Conservation (phyloP, 306 rosid genomes). For the Vicia faba region DNA sequence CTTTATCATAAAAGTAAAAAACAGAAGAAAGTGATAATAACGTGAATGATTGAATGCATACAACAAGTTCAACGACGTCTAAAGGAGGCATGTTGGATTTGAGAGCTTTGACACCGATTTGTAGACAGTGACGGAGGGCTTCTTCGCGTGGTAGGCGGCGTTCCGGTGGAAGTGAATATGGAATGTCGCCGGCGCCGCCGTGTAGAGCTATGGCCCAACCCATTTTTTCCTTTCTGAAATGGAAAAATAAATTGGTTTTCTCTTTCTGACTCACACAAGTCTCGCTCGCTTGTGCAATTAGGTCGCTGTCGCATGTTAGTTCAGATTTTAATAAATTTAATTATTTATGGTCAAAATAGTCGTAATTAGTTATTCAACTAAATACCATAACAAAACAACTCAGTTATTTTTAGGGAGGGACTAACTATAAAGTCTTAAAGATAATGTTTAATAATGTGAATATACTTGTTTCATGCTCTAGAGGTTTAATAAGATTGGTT, state of each 20-base stretch:
- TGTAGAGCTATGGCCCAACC: constrained; percentile 96
- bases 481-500: too few relatives aligned
- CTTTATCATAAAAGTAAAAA: not conserved
- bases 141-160: constrained; percentile 77
- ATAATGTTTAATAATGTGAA: too few relatives aligned
- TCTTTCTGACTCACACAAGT: not conserved
- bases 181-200: constrained; percentile 96
- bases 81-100: constrained; percentile 53
- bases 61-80: constrained; percentile 62
- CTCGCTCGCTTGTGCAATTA: not conserved
- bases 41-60: constrained; percentile 4
- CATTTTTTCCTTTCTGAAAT: constrained; percentile 39
- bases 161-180: constrained; percentile 56
- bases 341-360: too few relatives aligned
- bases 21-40: not conserved
- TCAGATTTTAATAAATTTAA: too few relatives aligned
- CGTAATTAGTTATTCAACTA: too few relatives aligned
- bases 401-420: too few relatives aligned
- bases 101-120: constrained; percentile 76
- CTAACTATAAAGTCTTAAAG: too few relatives aligned
- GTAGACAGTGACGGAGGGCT: constrained; percentile 73
- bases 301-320: too few relatives aligned
- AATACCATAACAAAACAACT: too few relatives aligned
- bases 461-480: too few relatives aligned
- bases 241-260: not conserved